These are phyloP conservation scores for Penicillium sp. DNA, from an alignment of 2,329 filamentous ascomycete genomes.

Conservation along the genomic window DNA sequence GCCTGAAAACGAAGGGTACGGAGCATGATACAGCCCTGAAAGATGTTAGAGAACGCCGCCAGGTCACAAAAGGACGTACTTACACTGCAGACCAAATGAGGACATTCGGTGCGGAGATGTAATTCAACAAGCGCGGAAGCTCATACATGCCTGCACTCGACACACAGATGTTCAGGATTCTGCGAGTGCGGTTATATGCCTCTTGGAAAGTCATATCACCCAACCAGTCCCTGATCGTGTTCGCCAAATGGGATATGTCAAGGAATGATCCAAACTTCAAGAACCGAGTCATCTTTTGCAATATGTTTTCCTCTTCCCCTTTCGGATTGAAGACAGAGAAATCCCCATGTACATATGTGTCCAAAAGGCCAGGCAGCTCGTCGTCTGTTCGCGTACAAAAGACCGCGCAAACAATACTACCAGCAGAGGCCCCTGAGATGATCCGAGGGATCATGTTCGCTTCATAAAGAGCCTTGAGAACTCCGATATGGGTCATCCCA, in stretches of 20 bases:
- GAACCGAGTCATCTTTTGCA: slow-evolving; percentile 67
- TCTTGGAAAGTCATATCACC: slow-evolving; percentile 94
- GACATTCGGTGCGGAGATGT: slow-evolving; percentile 88
- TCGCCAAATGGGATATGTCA: slow-evolving; percentile 74
- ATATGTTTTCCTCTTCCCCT: slow-evolving; percentile 57
- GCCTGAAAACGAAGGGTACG: slow-evolving; percentile 78
- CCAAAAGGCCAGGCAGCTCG: slow-evolving; percentile 67
- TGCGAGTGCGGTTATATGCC: slow-evolving; percentile 87
- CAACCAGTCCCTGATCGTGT: slow-evolving; percentile 75
- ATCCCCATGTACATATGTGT: slow-evolving; percentile 73
- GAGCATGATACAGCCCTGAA: slow-evolving; percentile 79
- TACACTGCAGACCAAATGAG: slow-evolving; percentile 91
- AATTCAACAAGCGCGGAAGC: slow-evolving; percentile 81
- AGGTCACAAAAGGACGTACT: slow-evolving; percentile 27
- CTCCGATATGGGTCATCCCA: slow-evolving; percentile 88
- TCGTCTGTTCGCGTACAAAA: slow-evolving; percentile 74
- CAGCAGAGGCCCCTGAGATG: slow-evolving; percentile 81
- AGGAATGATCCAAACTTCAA: slow-evolving; percentile 80
- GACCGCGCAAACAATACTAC: slow-evolving; percentile 79
- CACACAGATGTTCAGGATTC: slow-evolving; percentile 91
- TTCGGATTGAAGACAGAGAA: slow-evolving; percentile 72
- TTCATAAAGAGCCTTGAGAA: slow-evolving; percentile 76
- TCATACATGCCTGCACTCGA: slow-evolving; percentile 85
- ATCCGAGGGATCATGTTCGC: slow-evolving; percentile 73
- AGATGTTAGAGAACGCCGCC: slow-evolving; percentile 11